Percentiles rank a stretch among this genome's conserved stretches.
These are phyloP conservation scores for Saccharomyces hybrid DNA, from an alignment of 1,139 yeast genomes.

Conservation along the genomic window DNA sequence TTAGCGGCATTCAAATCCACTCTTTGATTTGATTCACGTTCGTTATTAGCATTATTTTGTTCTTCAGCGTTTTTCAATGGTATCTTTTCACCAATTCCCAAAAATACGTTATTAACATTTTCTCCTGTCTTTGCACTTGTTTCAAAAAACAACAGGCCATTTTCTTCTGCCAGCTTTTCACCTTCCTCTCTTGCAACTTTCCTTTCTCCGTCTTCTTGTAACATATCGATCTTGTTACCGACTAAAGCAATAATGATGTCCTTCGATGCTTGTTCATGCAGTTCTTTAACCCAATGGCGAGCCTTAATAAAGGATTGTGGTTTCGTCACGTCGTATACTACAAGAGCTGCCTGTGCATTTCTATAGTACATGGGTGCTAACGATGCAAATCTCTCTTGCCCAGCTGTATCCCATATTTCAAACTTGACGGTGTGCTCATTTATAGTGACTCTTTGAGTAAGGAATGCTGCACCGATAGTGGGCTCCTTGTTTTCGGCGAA, in stretches of 20 bases:
- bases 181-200: conserved; percentile 90
- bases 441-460: conserved; percentile 89
- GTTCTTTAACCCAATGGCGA: conserved; percentile 97
- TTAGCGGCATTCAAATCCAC: conserved; percentile 2
- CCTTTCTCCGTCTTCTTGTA: conserved; percentile 44
- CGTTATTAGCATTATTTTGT: conserved; percentile 3
- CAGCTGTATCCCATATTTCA: conserved; percentile 99
- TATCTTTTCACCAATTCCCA: conserved; percentile 71
- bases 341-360: conserved; percentile 97
- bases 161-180: conserved; percentile 69
- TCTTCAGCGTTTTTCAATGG: conserved; percentile 2
- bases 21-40: conserved; percentile 1
- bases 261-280: conserved; percentile 89
- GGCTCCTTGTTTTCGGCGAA: conserved; percentile 97
- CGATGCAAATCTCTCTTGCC: conserved; percentile 94
- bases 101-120: conserved; percentile 85
- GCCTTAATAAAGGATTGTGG: conserved; percentile 97
- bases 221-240: conserved; percentile 82
- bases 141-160: conserved; percentile 82
- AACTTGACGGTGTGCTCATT: conserved; percentile 87
- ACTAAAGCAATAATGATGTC: conserved; percentile 88
- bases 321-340: conserved; percentile 91
- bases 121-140: conserved; percentile 91
- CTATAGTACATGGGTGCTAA: conserved; percentile 97
- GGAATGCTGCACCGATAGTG: conserved; percentile 94